These are phyloP conservation scores for Colletotrichum musicola DNA, from an alignment of 2,329 filamentous ascomycete species.

Conservation along the genomic window DNA sequence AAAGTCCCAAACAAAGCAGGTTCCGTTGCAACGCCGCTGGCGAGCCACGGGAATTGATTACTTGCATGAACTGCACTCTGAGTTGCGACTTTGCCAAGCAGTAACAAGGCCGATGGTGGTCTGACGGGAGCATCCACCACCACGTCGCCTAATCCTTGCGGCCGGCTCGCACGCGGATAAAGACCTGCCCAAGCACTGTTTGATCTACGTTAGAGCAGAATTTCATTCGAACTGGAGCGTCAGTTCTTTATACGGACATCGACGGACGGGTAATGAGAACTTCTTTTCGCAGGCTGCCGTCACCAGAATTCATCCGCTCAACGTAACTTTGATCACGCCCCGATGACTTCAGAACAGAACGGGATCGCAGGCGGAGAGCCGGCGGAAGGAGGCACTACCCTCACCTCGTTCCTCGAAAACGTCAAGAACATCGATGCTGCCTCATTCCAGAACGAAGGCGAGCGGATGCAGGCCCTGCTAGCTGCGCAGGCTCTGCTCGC, in stretches of 20 bases:
- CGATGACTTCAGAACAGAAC: no score
- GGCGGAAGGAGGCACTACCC: neutral
- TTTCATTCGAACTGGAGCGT: neutral
- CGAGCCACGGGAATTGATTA: neutral
- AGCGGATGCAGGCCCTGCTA: slow-evolving; percentile 1
- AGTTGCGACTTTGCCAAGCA: neutral
- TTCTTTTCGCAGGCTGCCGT: no score
- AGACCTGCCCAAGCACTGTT: neutral
- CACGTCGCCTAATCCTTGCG: neutral
- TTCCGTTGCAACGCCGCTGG: neutral
- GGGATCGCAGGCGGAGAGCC: neutral
- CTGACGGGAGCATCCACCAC: neutral
- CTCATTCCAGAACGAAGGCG: slow-evolving; percentile 7
- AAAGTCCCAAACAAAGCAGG: neutral
- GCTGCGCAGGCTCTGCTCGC: slow-evolving; percentile 18
- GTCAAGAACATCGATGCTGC: neutral
- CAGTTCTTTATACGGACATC: neutral
- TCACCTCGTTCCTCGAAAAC: neutral
- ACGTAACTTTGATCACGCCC: no score
- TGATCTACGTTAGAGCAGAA: neutral
- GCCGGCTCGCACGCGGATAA: neutral
- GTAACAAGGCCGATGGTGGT: neutral
- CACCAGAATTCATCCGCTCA: no score
- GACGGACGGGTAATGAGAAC: neutral
- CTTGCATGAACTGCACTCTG: neutral